These are phyloP conservation scores for Elasticomyces elasticus DNA, from an alignment of 495 filamentous ascomycete genomes.

Conservation along the genomic window DNA sequence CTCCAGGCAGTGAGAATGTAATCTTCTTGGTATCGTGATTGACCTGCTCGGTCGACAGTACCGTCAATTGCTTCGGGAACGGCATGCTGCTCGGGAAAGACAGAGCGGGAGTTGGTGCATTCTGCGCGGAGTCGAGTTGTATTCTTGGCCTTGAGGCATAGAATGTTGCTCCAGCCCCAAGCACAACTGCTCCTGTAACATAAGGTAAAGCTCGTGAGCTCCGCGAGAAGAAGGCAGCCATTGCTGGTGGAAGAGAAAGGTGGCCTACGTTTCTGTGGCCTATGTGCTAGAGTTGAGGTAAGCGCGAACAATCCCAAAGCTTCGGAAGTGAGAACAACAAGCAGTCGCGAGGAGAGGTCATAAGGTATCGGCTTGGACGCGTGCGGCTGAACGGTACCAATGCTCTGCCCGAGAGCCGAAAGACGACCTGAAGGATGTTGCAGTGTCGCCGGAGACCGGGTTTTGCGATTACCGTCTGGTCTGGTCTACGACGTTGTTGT, in stretches of 20 bases:
- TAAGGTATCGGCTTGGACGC: no score
- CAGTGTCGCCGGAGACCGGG: neutral
- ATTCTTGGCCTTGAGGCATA: neutral
- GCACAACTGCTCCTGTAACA: neutral
- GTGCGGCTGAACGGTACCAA: neutral
- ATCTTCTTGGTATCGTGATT: slow-evolving; percentile 23
- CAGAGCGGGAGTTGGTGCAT: slow-evolving; percentile 5
- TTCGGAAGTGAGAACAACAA: no score
- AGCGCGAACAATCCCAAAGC: no score
- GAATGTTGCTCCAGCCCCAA: neutral
- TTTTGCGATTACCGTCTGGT: no score
- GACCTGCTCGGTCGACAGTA: slow-evolving; percentile 14
- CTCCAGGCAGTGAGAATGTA: slow-evolving; percentile 19
- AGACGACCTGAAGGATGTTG: neutral
- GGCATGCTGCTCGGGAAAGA: slow-evolving; percentile 18
- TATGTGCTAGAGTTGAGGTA: no score
- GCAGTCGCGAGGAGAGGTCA: no score
- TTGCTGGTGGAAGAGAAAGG: neutral
- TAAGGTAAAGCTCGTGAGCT: neutral
- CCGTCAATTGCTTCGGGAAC: slow-evolving; percentile 12
- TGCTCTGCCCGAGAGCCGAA: neutral
- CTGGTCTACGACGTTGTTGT: no score
- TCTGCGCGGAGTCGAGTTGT: slow-evolving; percentile 15
- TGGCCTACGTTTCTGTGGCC: neutral
- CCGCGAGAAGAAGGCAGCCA: neutral